Conservation (phyloP, 768 basidiomycete genomes). For the Cystobasidium onofrii region DNA sequence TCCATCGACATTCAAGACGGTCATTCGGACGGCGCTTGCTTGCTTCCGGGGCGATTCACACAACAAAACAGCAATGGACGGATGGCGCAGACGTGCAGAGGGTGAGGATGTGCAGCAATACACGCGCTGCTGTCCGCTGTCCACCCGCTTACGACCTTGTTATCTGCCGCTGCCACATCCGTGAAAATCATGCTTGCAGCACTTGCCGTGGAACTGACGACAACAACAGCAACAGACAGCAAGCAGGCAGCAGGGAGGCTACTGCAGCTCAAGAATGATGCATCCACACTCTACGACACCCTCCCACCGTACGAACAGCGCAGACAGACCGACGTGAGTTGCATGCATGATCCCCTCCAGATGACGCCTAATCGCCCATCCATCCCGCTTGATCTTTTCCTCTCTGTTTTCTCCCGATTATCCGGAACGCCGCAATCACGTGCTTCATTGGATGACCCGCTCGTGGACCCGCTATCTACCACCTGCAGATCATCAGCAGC, state of each 20-base stretch:
- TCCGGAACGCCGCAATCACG: not conserved
- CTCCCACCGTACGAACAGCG: constrained; percentile 20
- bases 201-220: not conserved
- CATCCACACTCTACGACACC: not conserved
- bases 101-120: not conserved
- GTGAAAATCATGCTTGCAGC: not conserved
- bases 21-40: not conserved
- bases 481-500: not conserved
- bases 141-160: not conserved
- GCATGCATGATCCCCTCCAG: not conserved
- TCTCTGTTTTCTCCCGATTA: not conserved
- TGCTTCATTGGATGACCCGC: too few relatives aligned
- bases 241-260: not conserved
- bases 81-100: not conserved
- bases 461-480: not conserved
- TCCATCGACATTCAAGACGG: not conserved
- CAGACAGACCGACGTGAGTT: constrained; percentile 1
- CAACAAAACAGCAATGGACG: not conserved
- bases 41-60: not conserved
- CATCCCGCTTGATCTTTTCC: not conserved
- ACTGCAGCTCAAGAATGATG: not conserved
- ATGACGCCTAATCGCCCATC: too few relatives aligned
- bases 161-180: not conserved
- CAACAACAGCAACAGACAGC: not conserved
- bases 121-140: not conserved